Evolutionary conservation across 2,329 filamentous ascomycete genomes (phyloP), one percentile per base, ranked within the genome.

Genomic region (Chrysoporthe cubensis): DNA sequence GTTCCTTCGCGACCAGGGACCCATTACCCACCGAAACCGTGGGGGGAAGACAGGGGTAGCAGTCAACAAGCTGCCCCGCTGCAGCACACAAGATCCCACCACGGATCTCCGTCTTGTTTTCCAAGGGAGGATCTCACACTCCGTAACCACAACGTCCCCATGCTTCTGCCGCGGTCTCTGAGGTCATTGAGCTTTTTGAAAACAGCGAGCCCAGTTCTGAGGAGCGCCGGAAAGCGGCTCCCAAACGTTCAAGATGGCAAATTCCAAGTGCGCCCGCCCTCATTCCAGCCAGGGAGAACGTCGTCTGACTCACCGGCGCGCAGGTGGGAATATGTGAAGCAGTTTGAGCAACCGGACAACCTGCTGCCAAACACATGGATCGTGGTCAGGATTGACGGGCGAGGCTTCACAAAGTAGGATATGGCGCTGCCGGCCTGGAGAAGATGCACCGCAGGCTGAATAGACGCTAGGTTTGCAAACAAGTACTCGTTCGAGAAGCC

Each of bases 331-430:
- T 99, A 99, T 79, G 95, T 98, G 71, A 93, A 92, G 77, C 80
- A 83, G 60, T 98, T 98, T 76, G 96, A 99, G 84, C 91, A 91
- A 75, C 82, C 89, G 7, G 94, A 97, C 76, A 80, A 81, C 59
- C 82, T 99, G 52, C 85, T 98, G 32, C 93, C 90, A 65, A 97
- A 96, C 76, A 98, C 95, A 37, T 99, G 94, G 94, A 91, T 98
- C 66, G 93, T 98, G 26, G 90, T 99, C 66, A 90, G 96, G 69
- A 90, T 99, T 75, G 96, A 99, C 80, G 96, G 96, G 34, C 87
- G 95, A 71, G 94, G 94, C 21, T 99, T 99, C 80, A 96, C 94
- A 75, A 97, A 97, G 93, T 96, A 82, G 76, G 79, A 76, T 11
- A 59, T 37, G 43, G 34, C 13, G 57, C 37, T 52, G 6, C 68